Conservation (phyloP, 208 protist species). For the Acanthamoeba quina region DNA sequence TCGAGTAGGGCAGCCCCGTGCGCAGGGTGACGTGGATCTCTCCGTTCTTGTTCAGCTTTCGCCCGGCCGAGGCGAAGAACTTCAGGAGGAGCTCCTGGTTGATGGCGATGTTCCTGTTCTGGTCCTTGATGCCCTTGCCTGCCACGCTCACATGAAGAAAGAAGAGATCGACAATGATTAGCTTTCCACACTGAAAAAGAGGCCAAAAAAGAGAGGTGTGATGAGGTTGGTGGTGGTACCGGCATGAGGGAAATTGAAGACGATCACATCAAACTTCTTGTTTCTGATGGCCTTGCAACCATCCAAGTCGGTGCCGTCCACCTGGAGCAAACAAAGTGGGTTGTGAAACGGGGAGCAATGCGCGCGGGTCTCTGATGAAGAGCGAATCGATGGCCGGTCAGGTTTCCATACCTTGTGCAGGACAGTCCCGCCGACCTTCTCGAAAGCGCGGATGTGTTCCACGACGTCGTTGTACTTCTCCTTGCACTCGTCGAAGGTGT, state of each 20-base stretch:
- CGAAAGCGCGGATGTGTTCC: neutral
- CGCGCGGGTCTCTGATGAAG: neutral
- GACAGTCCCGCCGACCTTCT: slow-evolving; percentile 26
- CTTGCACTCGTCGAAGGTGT: neutral
- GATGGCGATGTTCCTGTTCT: slow-evolving; percentile 34
- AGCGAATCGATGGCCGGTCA: no score
- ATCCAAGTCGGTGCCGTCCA: slow-evolving; percentile 22
- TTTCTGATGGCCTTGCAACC: neutral
- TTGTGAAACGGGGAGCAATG: no score
- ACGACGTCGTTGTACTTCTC: slow-evolving; percentile 51
- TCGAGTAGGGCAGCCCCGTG: slow-evolving; percentile 44
- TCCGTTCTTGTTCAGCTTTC: slow-evolving; percentile 14
- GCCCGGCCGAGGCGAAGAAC: slow-evolving; percentile 42
- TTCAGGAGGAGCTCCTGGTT: slow-evolving; percentile 12
- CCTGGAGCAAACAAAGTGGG: neutral
- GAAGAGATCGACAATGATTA: neutral
- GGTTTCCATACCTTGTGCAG: neutral
- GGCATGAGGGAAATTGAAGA: slow-evolving; percentile 59
- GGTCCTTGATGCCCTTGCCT: slow-evolving; percentile 62
- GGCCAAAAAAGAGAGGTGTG: neutral
- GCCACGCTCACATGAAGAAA: no score
- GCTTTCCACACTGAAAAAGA: neutral
- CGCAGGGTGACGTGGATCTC: slow-evolving; percentile 54
- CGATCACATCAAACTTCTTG: slow-evolving; percentile 33
- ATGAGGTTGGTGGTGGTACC: neutral